Conservation (phyloP, 257 asterid species). For the Solanum tarijense region DNA sequence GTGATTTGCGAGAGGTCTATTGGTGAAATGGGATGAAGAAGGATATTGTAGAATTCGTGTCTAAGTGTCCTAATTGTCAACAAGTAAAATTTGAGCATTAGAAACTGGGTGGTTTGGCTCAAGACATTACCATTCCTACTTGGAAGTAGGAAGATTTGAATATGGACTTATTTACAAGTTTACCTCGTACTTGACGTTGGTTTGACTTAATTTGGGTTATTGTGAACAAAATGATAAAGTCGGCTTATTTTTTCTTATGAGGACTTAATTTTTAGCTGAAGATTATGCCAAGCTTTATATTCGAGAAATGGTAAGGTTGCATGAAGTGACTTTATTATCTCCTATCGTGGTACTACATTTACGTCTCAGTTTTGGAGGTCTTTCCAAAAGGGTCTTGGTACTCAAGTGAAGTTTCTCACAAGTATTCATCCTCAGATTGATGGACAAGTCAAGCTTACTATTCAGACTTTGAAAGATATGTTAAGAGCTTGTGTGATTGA, state of each 20-base stretch:
- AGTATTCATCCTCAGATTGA: not conserved
- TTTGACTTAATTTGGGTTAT: too few relatives aligned
- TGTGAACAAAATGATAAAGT: too few relatives aligned
- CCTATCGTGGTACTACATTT: not conserved
- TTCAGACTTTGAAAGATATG: not conserved
- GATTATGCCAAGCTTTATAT: too few relatives aligned
- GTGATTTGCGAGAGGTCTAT: not conserved
- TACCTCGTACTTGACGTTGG: not conserved
- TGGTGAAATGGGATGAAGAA: not conserved
- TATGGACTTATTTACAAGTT: not conserved
- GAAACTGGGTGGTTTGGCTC: not conserved
- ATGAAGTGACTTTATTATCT: not conserved
- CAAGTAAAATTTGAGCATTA: not conserved
- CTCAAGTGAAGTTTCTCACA: not conserved
- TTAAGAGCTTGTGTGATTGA: not conserved
- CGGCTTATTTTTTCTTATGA: too few relatives aligned
- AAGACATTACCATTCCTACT: not conserved
- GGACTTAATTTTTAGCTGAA: too few relatives aligned
- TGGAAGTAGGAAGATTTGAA: not conserved
- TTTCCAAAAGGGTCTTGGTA: not conserved
- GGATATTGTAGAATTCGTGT: not conserved
- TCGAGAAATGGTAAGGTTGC: not conserved
- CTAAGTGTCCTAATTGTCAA: not conserved
- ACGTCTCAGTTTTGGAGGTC: not conserved
- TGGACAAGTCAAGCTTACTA: not conserved